Evolutionary conservation across 169 alveolate genomes (phyloP), one percentile per base, ranked within the genome.

Genomic region (Plasmodium fragile): DNA sequence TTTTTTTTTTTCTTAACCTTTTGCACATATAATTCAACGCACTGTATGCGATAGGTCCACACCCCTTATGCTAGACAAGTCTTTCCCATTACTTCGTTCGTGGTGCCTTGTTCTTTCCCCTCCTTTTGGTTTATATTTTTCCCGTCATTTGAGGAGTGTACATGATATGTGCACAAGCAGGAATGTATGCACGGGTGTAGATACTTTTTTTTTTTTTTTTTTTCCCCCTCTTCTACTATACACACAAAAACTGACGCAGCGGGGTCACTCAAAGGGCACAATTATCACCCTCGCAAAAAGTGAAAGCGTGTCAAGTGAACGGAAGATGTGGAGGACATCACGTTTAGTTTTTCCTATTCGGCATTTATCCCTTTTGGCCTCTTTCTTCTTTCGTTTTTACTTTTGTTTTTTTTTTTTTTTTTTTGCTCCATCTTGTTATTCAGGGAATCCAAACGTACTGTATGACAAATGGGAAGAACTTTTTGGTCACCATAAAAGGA

Each of bases 1-100:
- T 39, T 39, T 18, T 65, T 73, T 73, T 73, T 73, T 32, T 73
- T 73, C 41, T 72, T 30, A 32, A 11, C 43, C 43, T 73, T 73
- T 73, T 73, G 36, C 43, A 32, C 53, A n/a, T n/a, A 39, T 39
- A 39, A 34, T 73, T 34, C 82, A 73, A 34, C 25, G 82, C 82
- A 73, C 45, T 34, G 32, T 73, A 73, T 73, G 59, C n/a, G 53
- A 73, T 32, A 22, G 3, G 43, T 34, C 45, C 45, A 73, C 13
- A 30, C 22, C 22, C 82, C 43, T 34, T 32, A 73, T 73, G 36
- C 53, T 34, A 34, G 45, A 34, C 45, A 34, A 34, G 53, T 18
- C 28, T 32, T 32, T 73, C 43, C 53, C 45, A 39, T 73, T 43
- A 16, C 22, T 18, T 25, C 43, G 28, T 34, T 73, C 43, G 32